These are phyloP conservation scores for Phytophthora multivora DNA, from an alignment of 352 stramenopile species.

Conservation along the genomic window DNA sequence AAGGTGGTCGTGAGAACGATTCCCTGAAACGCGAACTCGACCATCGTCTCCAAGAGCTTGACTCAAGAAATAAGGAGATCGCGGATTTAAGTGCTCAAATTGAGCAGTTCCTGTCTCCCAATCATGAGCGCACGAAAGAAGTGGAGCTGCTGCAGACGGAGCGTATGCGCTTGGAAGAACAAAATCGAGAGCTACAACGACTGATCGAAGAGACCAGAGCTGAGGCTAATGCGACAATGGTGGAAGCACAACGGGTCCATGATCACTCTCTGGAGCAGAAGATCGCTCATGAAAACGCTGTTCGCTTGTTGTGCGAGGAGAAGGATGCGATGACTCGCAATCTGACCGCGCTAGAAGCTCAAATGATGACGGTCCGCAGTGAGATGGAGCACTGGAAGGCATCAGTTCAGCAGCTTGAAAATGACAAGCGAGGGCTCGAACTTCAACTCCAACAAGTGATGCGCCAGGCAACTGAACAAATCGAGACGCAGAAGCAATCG, in stretches of 20 bases:
- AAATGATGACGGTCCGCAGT: conserved; percentile 49
- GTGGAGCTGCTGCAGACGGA: conserved; percentile 60
- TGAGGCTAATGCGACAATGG: conserved; percentile 49
- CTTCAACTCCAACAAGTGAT: conserved; percentile 55
- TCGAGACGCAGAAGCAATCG: conserved; percentile 53
- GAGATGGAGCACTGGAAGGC: conserved; percentile 43
- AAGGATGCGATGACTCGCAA: conserved; percentile 69
- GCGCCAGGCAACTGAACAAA: conserved; percentile 50
- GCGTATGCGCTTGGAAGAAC: conserved; percentile 61
- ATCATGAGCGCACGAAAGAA: conserved; percentile 60
- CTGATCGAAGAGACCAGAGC: conserved; percentile 49
- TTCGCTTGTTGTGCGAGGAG: conserved; percentile 57
- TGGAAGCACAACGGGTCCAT: conserved; percentile 52
- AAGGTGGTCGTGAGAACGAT: conserved; percentile 46
- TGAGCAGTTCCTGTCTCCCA: conserved; percentile 53
- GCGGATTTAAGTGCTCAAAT: conserved; percentile 56
- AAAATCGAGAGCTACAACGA: conserved; percentile 51
- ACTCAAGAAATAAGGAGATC: conserved; percentile 55
- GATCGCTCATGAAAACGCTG: conserved; percentile 49
- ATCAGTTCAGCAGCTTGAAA: conserved; percentile 47
- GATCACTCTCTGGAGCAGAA: conserved; percentile 52
- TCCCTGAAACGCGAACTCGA: conserved; percentile 60
- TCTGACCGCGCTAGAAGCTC: conserved; percentile 49
- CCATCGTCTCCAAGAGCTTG: conserved; percentile 53
- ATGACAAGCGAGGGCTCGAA: conserved; percentile 57